phyloP scores from a whole-genome alignment of 768 basidiomycete genomes.

The Leccinum aurantiacum region DNA sequence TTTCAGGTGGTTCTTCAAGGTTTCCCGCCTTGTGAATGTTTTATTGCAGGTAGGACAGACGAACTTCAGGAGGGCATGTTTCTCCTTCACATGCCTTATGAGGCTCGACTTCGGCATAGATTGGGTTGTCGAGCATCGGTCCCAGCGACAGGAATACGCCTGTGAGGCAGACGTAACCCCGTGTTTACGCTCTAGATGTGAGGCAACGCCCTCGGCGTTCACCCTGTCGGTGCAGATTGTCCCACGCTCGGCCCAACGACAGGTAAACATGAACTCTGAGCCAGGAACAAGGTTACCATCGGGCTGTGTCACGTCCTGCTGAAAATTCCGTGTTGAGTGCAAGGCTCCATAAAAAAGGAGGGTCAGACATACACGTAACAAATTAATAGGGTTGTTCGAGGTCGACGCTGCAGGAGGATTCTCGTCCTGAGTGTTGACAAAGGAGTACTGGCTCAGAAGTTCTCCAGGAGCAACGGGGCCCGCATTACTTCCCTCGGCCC shows the following conservation, averaged over 20 bases:
- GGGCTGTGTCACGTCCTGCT: constrained; percentile 4
- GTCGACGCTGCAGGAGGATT: not conserved
- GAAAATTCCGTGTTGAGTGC: not conserved
- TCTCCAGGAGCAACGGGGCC: too few species aligned
- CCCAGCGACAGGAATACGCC: not conserved
- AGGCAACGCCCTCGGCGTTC: not conserved
- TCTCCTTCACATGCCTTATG: constrained; percentile 4
- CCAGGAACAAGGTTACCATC: not conserved
- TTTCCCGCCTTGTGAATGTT: constrained; percentile 5
- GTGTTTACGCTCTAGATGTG: constrained; percentile 3
- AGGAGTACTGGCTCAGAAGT: not conserved
- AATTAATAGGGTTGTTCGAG: not conserved
- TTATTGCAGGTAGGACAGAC: constrained; percentile 2
- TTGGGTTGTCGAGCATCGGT: not conserved
- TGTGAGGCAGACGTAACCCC: not conserved
- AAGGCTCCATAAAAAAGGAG: not conserved
- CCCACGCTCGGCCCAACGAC: constrained; percentile 4
- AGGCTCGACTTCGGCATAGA: constrained; percentile 8
- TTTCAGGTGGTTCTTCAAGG: not conserved
- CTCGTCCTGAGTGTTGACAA: not conserved
- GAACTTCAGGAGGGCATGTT: not conserved
- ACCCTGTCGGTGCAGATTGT: constrained; percentile 2
- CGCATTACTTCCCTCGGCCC: not conserved
- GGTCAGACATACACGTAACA: not conserved
- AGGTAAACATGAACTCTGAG: constrained; percentile 1